Percentiles rank a stretch among this genome's conserved stretches.
phyloP scores from a whole-genome alignment of 2,329 filamentous ascomycete species.

The Venturia carpophila region DNA sequence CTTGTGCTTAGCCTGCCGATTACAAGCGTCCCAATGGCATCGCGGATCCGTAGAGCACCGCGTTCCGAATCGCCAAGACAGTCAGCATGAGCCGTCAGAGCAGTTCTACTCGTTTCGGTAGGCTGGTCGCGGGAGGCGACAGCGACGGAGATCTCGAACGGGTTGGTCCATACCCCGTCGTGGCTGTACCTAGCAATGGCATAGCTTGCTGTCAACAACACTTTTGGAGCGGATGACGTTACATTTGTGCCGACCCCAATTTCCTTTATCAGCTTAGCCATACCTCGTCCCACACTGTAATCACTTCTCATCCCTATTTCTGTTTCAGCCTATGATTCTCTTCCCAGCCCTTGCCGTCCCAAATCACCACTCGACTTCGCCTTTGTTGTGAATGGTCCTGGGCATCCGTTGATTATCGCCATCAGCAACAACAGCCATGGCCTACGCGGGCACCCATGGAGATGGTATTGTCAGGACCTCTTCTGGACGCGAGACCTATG shows the following conservation, averaged over 20 bases:
- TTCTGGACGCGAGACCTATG: constrained; percentile 28
- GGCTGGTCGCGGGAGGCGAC: neutral
- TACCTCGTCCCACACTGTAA: neutral
- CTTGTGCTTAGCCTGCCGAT: neutral
- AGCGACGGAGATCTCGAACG: neutral
- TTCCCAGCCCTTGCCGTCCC: neutral
- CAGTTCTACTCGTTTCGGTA: neutral
- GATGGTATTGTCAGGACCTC: constrained; percentile 24
- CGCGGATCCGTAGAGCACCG: neutral
- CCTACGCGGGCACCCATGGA: neutral
- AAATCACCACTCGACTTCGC: neutral
- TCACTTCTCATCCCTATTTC: neutral
- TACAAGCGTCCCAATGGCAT: neutral
- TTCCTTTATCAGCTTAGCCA: neutral
- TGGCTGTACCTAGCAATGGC: neutral
- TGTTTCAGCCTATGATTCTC: neutral
- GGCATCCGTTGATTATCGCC: neutral
- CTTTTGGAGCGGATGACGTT: constrained; percentile 1
- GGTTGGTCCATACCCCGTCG: neutral
- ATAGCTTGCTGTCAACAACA: neutral
- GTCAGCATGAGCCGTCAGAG: neutral
- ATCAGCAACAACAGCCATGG: neutral
- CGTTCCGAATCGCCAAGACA: neutral
- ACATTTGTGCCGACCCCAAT: neutral
- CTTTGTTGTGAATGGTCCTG: neutral